Conservation (phyloP, 257 asterid species). For the Solanum tarapatanum region DNA sequence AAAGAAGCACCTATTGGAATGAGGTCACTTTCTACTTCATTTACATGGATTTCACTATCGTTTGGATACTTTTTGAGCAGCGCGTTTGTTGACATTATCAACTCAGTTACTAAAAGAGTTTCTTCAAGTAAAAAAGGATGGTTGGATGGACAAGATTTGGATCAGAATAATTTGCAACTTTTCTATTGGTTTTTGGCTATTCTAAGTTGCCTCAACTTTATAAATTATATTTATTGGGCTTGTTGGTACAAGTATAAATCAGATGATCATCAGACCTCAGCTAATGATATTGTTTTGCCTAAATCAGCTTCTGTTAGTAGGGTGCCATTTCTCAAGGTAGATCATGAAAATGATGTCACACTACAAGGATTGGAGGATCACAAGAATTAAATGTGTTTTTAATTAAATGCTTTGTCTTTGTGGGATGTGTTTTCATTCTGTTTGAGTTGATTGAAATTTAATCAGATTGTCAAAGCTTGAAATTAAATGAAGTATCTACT, state of each 20-base stretch:
- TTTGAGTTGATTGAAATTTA: not conserved
- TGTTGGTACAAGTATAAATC: slow-evolving; percentile 54
- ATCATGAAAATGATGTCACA: not conserved
- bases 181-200: slow-evolving; percentile 54
- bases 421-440: not conserved
- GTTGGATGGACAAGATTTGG: slow-evolving; percentile 41
- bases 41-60: slow-evolving; percentile 46
- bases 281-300: not conserved
- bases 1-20: slow-evolving; percentile 56
- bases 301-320: slow-evolving; percentile 8
- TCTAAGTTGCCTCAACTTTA: slow-evolving; percentile 50
- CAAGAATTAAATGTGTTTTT: not conserved
- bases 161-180: slow-evolving; percentile 33
- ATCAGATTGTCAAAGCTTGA: not conserved
- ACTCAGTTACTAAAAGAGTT: slow-evolving; percentile 21
- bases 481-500: not conserved
- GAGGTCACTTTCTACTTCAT: slow-evolving; percentile 65
- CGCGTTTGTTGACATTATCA: slow-evolving; percentile 34
- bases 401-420: not conserved
- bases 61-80: slow-evolving; percentile 54
- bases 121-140: slow-evolving; percentile 39
- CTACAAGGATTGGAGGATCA: not conserved
- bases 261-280: not conserved
- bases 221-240: slow-evolving; percentile 48
- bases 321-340: slow-evolving; percentile 15